Percentiles rank a stretch among this genome's conserved stretches.
These are phyloP conservation scores for Lentinus polychrous DNA, from an alignment of 1,284 basidiomycete genomes.

Conservation along the genomic window DNA sequence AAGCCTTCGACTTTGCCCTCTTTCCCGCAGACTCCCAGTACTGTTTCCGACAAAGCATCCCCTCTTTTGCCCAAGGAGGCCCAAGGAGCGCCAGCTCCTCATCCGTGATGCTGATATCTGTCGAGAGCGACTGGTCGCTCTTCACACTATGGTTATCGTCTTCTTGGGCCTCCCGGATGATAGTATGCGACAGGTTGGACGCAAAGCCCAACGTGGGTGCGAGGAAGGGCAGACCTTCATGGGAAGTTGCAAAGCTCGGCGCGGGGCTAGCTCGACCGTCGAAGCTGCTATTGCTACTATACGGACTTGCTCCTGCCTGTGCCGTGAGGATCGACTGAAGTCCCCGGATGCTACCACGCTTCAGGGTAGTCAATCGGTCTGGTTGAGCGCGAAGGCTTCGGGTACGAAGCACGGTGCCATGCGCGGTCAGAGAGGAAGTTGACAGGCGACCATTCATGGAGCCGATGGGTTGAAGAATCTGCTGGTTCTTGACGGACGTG, in stretches of 20 bases:
- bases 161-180: constrained; percentile 91
- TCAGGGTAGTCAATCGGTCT: constrained; percentile 72
- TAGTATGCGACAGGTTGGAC: constrained; percentile 91
- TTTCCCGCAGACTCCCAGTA: constrained; percentile 87
- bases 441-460: constrained; percentile 37
- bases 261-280: constrained; percentile 86
- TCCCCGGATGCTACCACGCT: constrained; percentile 85
- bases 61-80: constrained; percentile 98
- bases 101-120: constrained; percentile 79
- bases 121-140: constrained; percentile 54
- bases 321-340: constrained; percentile 69
- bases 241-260: constrained; percentile 81
- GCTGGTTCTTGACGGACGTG: constrained; percentile 81
- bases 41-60: constrained; percentile 88
- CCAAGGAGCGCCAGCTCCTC: constrained; percentile 93
- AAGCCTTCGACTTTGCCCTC: constrained; percentile 78
- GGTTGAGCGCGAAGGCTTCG: constrained; percentile 57
- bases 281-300: constrained; percentile 73
- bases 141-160: constrained; percentile 76
- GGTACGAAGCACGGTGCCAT: constrained; percentile 48
- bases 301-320: constrained; percentile 57
- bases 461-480: constrained; percentile 78
- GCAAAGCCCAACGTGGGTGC: constrained; percentile 89
- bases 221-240: constrained; percentile 60
- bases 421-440: constrained; percentile 45